A percentile compares a stretch with the other conserved stretches of the same genome.
phyloP scores from a whole-genome alignment of 768 basidiomycete species.

The Termitomyces sp. region DNA sequence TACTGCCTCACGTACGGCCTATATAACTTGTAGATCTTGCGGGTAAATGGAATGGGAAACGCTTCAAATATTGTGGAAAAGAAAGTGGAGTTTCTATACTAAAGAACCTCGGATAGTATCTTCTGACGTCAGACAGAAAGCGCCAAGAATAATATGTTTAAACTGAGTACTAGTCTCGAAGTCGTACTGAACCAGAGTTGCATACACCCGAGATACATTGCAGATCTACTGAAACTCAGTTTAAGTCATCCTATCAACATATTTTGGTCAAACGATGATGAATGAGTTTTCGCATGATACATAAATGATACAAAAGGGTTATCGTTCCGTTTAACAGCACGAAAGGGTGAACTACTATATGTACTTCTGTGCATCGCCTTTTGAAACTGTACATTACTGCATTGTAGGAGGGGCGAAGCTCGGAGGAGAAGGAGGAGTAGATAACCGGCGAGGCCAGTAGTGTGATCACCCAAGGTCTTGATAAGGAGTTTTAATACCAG shows the following conservation, averaged over 20 bases:
- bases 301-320: neutral
- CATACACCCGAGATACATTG: too few species aligned
- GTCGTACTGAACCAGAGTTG: too few species aligned
- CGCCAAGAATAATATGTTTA: too few species aligned
- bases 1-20: neutral
- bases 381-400: neutral
- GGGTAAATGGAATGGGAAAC: conserved; percentile 13
- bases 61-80: neutral
- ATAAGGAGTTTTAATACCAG: neutral
- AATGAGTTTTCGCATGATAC: neutral
- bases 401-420: neutral
- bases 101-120: too few species aligned
- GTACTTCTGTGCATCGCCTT: neutral
- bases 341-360: neutral
- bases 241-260: neutral
- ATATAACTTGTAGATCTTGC: neutral
- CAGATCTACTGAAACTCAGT: too few species aligned
- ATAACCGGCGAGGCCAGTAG: too few species aligned
- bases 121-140: too few species aligned
- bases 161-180: too few species aligned
- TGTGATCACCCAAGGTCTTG: too few species aligned
- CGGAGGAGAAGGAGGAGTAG: too few species aligned
- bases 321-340: neutral
- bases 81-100: neutral
- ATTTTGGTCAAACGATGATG: neutral